Evolutionary conservation across 345 rosid genomes (phyloP).

Genomic region (Citrus maxima): DNA sequence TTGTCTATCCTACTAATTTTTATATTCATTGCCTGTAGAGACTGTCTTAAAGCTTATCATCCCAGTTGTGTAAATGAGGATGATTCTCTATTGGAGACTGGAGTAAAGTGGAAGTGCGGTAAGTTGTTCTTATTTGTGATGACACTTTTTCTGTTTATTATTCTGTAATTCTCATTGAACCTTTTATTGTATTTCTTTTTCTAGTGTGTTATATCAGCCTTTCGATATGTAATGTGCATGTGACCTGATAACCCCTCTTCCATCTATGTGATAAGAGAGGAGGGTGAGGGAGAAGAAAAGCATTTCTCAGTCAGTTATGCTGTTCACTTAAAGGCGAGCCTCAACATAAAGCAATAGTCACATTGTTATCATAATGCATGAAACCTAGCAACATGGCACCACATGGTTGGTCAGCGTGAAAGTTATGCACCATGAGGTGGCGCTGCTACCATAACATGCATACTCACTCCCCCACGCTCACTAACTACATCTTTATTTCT

Average conservation of each 20-base stretch:
- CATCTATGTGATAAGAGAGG: neutral
- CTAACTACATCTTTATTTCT: neutral
- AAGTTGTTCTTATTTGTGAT: slow-evolving; percentile 10
- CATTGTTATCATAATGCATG: neutral
- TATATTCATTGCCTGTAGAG: slow-evolving; percentile 25
- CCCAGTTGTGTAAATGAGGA: slow-evolving; percentile 32
- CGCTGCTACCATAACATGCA: neutral
- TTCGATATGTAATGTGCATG: neutral
- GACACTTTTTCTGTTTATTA: neutral
- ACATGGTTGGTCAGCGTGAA: neutral
- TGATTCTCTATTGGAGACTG: slow-evolving; percentile 30
- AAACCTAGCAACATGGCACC: neutral
- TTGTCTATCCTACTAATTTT: neutral
- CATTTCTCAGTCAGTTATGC: neutral
- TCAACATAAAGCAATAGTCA: neutral
- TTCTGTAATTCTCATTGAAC: neutral
- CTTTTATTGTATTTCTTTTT: neutral
- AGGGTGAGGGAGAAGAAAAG: neutral
- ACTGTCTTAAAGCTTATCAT: slow-evolving; percentile 50
- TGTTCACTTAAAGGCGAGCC: neutral
- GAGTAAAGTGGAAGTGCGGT: slow-evolving; percentile 40
- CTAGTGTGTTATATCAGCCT: neutral
- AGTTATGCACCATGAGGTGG: neutral
- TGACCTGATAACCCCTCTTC: neutral
- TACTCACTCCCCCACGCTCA: neutral